A percentile compares a stretch with the other conserved stretches of the same genome.
phyloP scores from a whole-genome alignment of 2,329 filamentous ascomycete genomes.

The Didymella segeticola region DNA sequence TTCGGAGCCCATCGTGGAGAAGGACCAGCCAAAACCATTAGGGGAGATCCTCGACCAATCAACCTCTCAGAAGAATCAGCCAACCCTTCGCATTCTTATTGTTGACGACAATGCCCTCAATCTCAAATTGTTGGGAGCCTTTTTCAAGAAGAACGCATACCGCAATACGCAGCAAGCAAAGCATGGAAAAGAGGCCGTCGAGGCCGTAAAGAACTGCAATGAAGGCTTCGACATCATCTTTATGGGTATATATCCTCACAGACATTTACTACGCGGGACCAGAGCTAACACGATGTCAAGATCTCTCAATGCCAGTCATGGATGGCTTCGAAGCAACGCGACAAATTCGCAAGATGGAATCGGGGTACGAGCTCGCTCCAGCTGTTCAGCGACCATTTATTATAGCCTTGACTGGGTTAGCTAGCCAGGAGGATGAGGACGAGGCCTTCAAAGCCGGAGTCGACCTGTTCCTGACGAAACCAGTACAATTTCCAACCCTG shows the following conservation, averaged over 20 bases:
- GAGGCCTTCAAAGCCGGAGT: conserved; percentile 26
- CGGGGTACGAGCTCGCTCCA: background rate
- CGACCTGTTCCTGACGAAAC: conserved; percentile 33
- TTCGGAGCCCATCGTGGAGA: background rate
- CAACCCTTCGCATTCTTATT: conserved; percentile 31
- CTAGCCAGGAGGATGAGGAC: conserved; percentile 14
- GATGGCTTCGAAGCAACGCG: conserved; percentile 36
- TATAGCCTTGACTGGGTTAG: conserved; percentile 31
- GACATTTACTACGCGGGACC: no score
- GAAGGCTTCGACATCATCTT: conserved; percentile 30
- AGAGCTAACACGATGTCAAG: background rate
- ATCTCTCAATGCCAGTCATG: conserved; percentile 43
- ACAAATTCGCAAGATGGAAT: conserved; percentile 29
- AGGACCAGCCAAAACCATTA: background rate
- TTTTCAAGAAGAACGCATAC: conserved; percentile 27
- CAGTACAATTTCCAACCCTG: conserved; percentile 26
- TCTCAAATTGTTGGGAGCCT: conserved; percentile 32
- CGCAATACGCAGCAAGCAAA: conserved; percentile 8
- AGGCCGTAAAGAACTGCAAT: conserved; percentile 26
- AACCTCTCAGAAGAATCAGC: background rate
- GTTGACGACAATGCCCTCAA: conserved; percentile 48
- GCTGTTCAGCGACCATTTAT: conserved; percentile 1
- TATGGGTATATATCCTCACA: conserved; percentile 21
- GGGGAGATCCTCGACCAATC: no score
- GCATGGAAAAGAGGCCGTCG: conserved; percentile 22